A percentile compares a stretch with the other conserved stretches of the same genome.
Conservation (phyloP, 805 yeast species). For the Saccharomycopsis microspora region DNA sequence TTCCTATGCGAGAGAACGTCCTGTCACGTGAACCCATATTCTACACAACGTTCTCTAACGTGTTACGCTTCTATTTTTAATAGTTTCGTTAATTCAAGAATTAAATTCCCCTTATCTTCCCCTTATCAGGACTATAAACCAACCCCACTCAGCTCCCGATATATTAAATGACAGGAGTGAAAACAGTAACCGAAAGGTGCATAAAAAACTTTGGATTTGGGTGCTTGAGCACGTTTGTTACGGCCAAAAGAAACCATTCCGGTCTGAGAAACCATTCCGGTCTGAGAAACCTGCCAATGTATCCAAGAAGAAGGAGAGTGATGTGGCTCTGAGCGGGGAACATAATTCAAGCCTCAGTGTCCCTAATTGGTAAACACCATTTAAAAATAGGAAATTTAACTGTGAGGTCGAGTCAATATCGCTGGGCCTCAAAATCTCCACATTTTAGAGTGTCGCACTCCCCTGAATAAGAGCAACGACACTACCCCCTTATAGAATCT, state of each 20-base stretch:
- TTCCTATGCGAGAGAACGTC: no score
- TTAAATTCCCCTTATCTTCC: no score
- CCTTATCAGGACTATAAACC: no score
- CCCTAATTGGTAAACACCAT: conserved; percentile 86
- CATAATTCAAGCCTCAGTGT: conserved; percentile 93
- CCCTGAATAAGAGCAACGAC: conserved; percentile 84
- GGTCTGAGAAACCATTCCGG: conserved; percentile 41
- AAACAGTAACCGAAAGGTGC: conserved; percentile 68
- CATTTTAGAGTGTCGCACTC: conserved; percentile 56
- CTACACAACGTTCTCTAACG: no score
- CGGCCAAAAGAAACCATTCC: conserved; percentile 64
- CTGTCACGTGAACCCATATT: no score
- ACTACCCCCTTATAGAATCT: conserved; percentile 34
- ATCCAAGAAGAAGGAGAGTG: conserved; percentile 76
- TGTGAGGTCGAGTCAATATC: conserved; percentile 96
- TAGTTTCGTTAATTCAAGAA: no score
- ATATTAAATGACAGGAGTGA: conserved; percentile 20
- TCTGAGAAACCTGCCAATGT: conserved; percentile 51
- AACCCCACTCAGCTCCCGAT: no score
- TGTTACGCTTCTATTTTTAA: no score
- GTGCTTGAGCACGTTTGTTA: conserved; percentile 67
- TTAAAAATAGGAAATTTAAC: conserved; percentile 54
- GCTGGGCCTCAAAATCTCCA: conserved; percentile 97
- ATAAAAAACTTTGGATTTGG: conserved; percentile 64
- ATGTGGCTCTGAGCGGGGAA: conserved; percentile 88